A percentile compares a stretch with the other conserved stretches of the same genome.
phyloP scores from a whole-genome alignment of 441 rosid genomes.

The Erodium texanum region DNA sequence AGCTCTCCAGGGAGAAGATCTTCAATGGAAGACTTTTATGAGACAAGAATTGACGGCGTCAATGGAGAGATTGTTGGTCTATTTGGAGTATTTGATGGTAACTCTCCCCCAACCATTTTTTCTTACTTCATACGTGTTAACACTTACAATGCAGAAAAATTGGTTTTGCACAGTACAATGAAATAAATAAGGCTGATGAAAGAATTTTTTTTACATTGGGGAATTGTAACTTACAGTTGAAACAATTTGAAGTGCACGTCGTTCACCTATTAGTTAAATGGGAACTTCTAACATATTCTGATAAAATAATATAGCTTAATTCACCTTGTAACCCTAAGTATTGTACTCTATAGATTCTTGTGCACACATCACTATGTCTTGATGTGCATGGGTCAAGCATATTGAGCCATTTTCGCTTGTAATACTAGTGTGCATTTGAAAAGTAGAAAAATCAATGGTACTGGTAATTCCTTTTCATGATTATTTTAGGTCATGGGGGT shows the following conservation, averaged over 20 bases:
- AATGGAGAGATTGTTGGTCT: conserved; percentile 87
- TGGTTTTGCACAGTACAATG: background rate
- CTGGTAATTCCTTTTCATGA: background rate
- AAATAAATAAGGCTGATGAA: background rate
- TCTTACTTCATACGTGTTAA: background rate
- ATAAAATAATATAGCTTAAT: background rate
- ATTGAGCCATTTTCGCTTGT: background rate
- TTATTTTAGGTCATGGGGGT: conserved; percentile 94
- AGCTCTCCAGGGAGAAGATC: conserved; percentile 95
- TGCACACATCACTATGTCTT: background rate
- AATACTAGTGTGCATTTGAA: background rate
- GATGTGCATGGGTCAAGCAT: background rate
- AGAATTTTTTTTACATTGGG: background rate
- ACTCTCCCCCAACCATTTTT: conserved; percentile 12
- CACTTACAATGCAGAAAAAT: background rate
- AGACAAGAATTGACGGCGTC: conserved; percentile 84
- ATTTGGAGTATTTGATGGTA: conserved; percentile 98
- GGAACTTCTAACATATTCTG: background rate
- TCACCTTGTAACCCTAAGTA: background rate
- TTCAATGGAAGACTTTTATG: conserved; percentile 98
- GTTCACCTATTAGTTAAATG: background rate
- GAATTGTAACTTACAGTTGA: background rate
- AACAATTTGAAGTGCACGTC: too few relatives aligned
- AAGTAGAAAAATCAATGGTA: conserved; percentile 6
- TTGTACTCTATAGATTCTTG: background rate